Percentiles rank a stretch among this genome's conserved stretches.
phyloP scores from a whole-genome alignment of 2,329 filamentous ascomycete genomes.

The Hypoxylon rubiginosum region DNA sequence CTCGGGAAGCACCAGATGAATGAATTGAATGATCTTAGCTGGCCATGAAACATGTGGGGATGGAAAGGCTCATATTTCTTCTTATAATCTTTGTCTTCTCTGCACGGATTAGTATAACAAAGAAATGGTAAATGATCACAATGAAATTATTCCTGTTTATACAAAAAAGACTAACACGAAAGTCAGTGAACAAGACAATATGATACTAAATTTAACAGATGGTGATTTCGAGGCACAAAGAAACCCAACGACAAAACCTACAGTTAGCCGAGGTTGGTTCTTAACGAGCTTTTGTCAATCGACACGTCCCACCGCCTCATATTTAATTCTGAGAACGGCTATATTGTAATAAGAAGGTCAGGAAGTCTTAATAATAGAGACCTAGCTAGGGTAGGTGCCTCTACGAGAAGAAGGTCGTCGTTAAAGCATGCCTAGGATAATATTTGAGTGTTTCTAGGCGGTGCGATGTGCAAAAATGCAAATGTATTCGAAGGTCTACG shows the following conservation, averaged over 20 bases:
- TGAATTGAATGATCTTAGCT: not conserved
- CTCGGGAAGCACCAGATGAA: constrained; percentile 14
- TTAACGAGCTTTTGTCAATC: not conserved
- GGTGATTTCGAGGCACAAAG: not conserved
- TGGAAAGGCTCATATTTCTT: constrained; percentile 5
- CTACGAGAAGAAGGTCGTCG: too few species aligned
- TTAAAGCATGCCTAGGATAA: too few species aligned
- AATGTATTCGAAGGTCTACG: not conserved
- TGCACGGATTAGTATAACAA: not conserved
- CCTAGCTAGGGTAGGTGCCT: too few species aligned
- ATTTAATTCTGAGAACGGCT: too few species aligned
- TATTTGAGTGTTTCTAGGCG: not conserved
- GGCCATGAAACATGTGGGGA: not conserved
- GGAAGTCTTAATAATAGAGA: too few species aligned
- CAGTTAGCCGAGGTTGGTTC: not conserved
- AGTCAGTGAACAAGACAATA: not conserved
- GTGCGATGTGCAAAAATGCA: not conserved
- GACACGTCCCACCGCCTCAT: not conserved
- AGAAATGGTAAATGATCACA: not conserved
- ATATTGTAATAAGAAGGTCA: too few species aligned
- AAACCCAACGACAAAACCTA: not conserved
- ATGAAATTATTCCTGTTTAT: not conserved
- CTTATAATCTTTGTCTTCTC: not conserved
- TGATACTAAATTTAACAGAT: too few species aligned
- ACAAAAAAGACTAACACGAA: too few species aligned